Percentiles rank a stretch among this genome's conserved stretches.
Conservation (phyloP, 1,139 yeast genomes). For the Saccharomyces hybrid region DNA sequence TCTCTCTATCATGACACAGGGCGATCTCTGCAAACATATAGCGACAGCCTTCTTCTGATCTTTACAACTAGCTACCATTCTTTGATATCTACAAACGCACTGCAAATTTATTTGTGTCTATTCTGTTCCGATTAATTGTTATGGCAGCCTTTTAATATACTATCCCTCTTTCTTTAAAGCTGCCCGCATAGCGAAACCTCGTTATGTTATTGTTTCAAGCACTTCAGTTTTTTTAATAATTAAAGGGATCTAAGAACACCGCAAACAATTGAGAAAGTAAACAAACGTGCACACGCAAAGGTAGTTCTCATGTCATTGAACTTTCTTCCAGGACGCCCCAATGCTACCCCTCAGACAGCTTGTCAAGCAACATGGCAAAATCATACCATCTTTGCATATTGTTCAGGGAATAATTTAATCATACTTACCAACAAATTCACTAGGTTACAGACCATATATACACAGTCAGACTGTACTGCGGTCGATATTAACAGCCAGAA, state of each 20-base stretch:
- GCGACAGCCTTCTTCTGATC: constrained; percentile 93
- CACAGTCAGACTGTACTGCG: constrained; percentile 60
- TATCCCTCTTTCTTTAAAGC: background rate
- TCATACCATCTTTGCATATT: constrained; percentile 61
- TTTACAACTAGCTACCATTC: constrained; percentile 59
- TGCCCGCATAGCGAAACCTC: background rate
- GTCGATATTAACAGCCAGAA: constrained; percentile 53
- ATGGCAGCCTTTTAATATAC: background rate
- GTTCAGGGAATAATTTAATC: constrained; percentile 83
- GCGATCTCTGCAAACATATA: constrained; percentile 88
- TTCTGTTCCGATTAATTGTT: background rate
- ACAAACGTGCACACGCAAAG: background rate
- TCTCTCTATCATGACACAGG: constrained; percentile 87
- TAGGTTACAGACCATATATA: constrained; percentile 68
- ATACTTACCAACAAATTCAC: constrained; percentile 45
- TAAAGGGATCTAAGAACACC: background rate
- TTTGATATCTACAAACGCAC: background rate
- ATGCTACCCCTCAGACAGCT: constrained; percentile 46
- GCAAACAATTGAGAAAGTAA: background rate
- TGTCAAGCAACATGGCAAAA: constrained; percentile 63
- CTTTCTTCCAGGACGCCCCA: constrained; percentile 84
- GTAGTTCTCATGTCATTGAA: constrained; percentile 46
- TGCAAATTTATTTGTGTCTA: background rate
- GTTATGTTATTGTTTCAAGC: background rate
- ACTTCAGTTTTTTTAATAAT: background rate